These are phyloP conservation scores for Termitomyces sp. DNA, from an alignment of 768 basidiomycete genomes.

Conservation along the genomic window DNA sequence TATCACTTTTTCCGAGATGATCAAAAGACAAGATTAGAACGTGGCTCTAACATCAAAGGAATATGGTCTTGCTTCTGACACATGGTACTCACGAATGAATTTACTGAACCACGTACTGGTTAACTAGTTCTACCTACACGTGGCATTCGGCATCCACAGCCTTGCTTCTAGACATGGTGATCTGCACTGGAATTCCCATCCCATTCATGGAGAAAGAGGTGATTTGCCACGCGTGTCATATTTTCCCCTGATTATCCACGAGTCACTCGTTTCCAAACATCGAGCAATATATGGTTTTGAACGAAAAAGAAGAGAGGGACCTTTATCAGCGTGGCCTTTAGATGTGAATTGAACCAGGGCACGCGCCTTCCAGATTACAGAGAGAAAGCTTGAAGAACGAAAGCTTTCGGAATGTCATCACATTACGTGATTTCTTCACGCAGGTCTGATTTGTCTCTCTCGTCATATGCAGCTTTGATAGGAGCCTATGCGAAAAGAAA, in stretches of 20 bases:
- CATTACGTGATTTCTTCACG: background rate
- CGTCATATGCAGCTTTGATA: background rate
- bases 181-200: too few species aligned
- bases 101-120: background rate
- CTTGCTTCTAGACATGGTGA: too few species aligned
- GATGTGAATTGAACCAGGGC: background rate
- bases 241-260: too few species aligned
- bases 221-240: too few species aligned
- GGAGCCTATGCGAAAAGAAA: background rate
- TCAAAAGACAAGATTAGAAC: background rate
- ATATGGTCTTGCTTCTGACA: background rate
- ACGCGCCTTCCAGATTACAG: background rate
- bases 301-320: background rate
- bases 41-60: background rate
- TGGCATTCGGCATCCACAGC: background rate
- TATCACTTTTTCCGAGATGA: slow-evolving; percentile 1
- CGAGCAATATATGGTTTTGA: background rate
- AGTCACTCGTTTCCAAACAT: too few species aligned
- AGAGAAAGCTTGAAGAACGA: background rate
- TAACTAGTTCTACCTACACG: background rate
- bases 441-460: background rate
- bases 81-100: background rate
- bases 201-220: too few species aligned
- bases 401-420: background rate
- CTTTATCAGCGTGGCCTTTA: background rate